Evolutionary conservation across 805 yeast species (phyloP).

Genomic region (Myxozyma mucilagina): DNA sequence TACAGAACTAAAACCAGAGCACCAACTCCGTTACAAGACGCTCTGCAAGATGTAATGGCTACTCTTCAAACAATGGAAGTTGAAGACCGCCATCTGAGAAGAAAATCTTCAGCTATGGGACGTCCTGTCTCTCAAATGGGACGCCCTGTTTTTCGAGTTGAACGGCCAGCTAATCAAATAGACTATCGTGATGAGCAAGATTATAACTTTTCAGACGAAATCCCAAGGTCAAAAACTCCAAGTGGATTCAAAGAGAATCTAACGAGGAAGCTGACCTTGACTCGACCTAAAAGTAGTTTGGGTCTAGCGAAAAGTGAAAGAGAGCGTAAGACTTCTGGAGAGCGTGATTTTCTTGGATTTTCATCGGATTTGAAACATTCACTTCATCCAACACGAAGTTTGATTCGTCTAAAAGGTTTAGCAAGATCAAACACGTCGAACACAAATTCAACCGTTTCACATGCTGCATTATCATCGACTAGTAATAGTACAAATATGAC

Average conservation of each 20-base stretch:
- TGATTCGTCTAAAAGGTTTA: slow-evolving; percentile 13
- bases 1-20: slow-evolving; percentile 14
- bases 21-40: slow-evolving; percentile 39
- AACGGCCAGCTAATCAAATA: slow-evolving; percentile 1
- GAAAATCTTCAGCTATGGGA: background rate
- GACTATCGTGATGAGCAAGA: background rate
- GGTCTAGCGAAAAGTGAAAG: slow-evolving; percentile 14
- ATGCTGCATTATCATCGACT: slow-evolving; percentile 24
- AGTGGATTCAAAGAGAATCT: background rate
- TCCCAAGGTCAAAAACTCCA: background rate
- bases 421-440: slow-evolving; percentile 16
- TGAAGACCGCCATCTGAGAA: background rate
- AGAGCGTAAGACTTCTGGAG: background rate
- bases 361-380: background rate
- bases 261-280: slow-evolving; percentile 2
- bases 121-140: slow-evolving; percentile 1
- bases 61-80: slow-evolving; percentile 36
- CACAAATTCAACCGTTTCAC: slow-evolving; percentile 23
- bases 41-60: slow-evolving; percentile 41
- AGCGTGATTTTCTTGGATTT: background rate
- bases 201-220: background rate
- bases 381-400: slow-evolving; percentile 15
- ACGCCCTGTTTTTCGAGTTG: too few relatives aligned
- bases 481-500: slow-evolving; percentile 46
- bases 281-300: slow-evolving; percentile 25